Evolutionary conservation across 257 asterid genomes (phyloP).

Genomic region (Fraxinus excelsior): DNA sequence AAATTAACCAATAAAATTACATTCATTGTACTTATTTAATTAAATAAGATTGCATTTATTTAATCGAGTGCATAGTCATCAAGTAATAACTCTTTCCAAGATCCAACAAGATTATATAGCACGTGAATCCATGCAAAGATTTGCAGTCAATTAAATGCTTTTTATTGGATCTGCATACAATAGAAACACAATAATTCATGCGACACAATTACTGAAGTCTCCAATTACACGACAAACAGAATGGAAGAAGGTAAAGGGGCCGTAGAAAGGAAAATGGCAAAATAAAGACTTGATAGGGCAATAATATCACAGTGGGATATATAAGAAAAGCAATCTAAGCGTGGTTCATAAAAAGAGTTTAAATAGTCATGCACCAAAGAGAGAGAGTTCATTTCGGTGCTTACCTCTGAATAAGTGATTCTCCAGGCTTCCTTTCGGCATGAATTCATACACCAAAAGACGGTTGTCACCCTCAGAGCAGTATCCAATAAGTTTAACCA

Average conservation of each 20-base stretch:
- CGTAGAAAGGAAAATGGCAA: not conserved
- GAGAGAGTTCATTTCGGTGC: slow-evolving; percentile 19
- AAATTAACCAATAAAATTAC: too few relatives aligned
- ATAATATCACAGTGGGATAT: too few relatives aligned
- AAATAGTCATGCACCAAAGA: not conserved
- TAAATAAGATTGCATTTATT: too few relatives aligned
- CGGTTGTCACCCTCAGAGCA: slow-evolving; percentile 64
- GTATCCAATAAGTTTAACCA: slow-evolving; percentile 75
- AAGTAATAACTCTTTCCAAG: not conserved
- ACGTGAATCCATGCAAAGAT: not conserved
- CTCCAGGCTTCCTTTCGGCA: slow-evolving; percentile 82
- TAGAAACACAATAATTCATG: not conserved
- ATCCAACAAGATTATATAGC: not conserved
- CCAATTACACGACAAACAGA: not conserved
- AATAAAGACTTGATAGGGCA: not conserved
- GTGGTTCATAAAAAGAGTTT: not conserved
- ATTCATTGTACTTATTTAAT: too few relatives aligned
- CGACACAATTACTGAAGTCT: not conserved
- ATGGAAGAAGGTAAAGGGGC: not conserved
- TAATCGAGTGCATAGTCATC: not conserved
- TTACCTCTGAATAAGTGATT: slow-evolving; percentile 72
- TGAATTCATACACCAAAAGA: slow-evolving; percentile 70
- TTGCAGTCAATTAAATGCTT: not conserved
- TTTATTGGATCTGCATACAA: not conserved
- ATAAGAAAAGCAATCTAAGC: too few relatives aligned